Conservation (phyloP, 352 stramenopile genomes). For the Phytopythium chamaehyphon region DNA sequence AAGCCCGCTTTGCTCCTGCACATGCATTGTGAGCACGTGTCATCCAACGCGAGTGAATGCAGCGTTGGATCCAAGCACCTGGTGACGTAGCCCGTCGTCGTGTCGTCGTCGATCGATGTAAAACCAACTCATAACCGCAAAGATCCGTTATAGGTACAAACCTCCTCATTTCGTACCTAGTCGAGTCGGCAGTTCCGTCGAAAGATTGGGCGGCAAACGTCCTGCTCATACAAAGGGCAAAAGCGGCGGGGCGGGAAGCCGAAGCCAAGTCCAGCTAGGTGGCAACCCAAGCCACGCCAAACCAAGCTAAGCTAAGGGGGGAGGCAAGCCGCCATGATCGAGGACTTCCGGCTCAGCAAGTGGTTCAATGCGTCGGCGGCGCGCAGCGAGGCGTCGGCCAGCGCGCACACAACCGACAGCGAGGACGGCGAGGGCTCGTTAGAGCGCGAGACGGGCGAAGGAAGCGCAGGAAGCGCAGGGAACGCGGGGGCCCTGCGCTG, state of each 20-base stretch:
- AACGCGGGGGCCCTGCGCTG: conserved; percentile 33
- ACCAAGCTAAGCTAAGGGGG: neutral
- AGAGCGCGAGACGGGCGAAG: conserved; percentile 17
- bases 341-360: conserved; percentile 75
- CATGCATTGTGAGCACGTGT: no score
- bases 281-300: no score
- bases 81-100: neutral
- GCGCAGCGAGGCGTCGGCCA: conserved; percentile 11
- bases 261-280: no score
- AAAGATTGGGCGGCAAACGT: conserved; percentile 16
- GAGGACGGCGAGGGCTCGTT: conserved; percentile 31
- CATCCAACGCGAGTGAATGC: no score
- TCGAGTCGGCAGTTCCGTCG: neutral
- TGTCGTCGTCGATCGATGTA: no score
- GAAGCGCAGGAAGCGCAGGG: no score
- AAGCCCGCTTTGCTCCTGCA: no score
- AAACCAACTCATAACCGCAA: no score
- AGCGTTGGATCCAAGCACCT: neutral
- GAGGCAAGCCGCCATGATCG: conserved; percentile 32
- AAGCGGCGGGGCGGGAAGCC: neutral
- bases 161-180: conserved; percentile 1
- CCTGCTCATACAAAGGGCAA: conserved; percentile 15
- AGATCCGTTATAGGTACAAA: no score
- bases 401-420: conserved; percentile 32
- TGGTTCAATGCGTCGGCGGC: conserved; percentile 61